A percentile compares a stretch with the other conserved stretches of the same genome.
These are phyloP conservation scores for Chrysoporthe cubensis DNA, from an alignment of 2,329 filamentous ascomycete genomes.

Conservation along the genomic window DNA sequence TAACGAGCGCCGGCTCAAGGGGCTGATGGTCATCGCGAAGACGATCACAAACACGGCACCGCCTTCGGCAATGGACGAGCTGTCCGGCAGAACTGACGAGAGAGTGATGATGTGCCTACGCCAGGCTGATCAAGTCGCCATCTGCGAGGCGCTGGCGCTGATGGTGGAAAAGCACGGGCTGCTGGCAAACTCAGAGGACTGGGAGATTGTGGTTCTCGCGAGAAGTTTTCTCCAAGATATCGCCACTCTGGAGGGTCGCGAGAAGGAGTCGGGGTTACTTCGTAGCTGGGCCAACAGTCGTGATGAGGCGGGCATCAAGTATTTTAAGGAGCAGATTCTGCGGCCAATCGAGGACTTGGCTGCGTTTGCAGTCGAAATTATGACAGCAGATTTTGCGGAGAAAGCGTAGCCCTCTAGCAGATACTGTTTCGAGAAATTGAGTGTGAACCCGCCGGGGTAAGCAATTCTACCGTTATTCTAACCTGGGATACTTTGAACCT, in stretches of 20 bases:
- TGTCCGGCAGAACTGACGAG: conserved; percentile 34
- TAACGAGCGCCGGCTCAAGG: conserved; percentile 53
- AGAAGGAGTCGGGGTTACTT: conserved; percentile 49
- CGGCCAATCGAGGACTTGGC: conserved; percentile 53
- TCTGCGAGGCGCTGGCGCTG: conserved; percentile 57
- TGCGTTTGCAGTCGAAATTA: conserved; percentile 47
- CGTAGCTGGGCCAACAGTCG: conserved; percentile 49
- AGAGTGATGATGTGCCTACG: conserved; percentile 39
- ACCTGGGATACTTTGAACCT: too few relatives aligned
- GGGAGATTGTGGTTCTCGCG: conserved; percentile 50
- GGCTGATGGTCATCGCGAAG: conserved; percentile 55
- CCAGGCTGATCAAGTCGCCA: conserved; percentile 55
- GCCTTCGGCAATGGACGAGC: conserved; percentile 38
- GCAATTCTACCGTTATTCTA: neutral
- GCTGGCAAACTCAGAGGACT: conserved; percentile 48
- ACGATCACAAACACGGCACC: conserved; percentile 55
- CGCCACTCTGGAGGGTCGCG: conserved; percentile 49
- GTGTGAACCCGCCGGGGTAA: neutral
- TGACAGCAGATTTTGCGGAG: conserved; percentile 46
- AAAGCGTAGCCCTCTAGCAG: conserved; percentile 9
- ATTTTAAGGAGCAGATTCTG: conserved; percentile 53
- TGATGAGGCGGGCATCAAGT: conserved; percentile 42
- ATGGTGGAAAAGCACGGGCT: conserved; percentile 50
- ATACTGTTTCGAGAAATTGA: neutral
- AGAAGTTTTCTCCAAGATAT: conserved; percentile 54